These are phyloP conservation scores for Microbotryum saponariae DNA, from an alignment of 1,284 basidiomycete genomes.

Conservation along the genomic window DNA sequence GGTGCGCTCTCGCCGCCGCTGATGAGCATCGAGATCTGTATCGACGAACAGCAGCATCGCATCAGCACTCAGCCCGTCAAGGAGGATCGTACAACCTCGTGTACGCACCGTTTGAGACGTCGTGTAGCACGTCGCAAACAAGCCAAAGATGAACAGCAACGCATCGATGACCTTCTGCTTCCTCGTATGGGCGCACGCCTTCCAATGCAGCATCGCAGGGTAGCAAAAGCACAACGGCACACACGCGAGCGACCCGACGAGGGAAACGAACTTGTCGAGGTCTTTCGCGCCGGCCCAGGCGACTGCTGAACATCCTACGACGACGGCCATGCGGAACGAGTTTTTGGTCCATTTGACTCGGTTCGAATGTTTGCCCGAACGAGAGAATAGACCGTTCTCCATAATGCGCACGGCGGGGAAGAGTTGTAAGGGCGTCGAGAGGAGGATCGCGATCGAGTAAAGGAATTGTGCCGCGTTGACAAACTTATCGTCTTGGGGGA, in stretches of 20 bases:
- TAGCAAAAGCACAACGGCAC: constrained; percentile 74
- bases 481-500: constrained; percentile 74
- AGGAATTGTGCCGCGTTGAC: constrained; percentile 69
- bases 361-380: constrained; percentile 64
- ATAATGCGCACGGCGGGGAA: constrained; percentile 96
- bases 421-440: constrained; percentile 88
- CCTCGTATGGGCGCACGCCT: constrained; percentile 66
- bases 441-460: constrained; percentile 77
- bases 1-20: constrained; percentile 5
- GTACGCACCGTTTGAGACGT: constrained; percentile 68
- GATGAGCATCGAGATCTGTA: constrained; percentile 12
- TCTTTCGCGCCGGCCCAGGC: constrained; percentile 81
- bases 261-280: constrained; percentile 87
- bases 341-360: constrained; percentile 79
- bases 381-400: constrained; percentile 88
- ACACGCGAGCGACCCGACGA: constrained; percentile 90
- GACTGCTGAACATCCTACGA: constrained; percentile 64
- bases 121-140: constrained; percentile 75
- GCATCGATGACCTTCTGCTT: constrained; percentile 67
- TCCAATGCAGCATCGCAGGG: constrained; percentile 70
- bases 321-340: constrained; percentile 67
- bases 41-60: neutral
- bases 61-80: neutral
- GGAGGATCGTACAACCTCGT: constrained; percentile 25
- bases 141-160: constrained; percentile 70